These are phyloP conservation scores for Xylariaceae sp. DNA, from an alignment of 2,329 filamentous ascomycete genomes.

Conservation along the genomic window DNA sequence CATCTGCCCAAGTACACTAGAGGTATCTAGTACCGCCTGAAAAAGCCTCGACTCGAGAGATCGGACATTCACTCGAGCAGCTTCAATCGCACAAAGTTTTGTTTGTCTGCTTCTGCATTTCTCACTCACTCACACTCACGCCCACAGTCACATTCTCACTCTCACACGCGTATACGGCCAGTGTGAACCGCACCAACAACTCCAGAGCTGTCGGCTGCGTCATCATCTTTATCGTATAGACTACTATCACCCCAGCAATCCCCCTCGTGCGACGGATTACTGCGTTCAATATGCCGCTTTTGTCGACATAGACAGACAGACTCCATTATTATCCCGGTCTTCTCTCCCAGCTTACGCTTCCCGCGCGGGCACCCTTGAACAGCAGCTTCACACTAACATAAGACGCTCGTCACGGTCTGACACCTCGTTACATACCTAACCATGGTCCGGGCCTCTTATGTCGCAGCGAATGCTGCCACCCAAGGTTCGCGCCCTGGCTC, in stretches of 20 bases:
- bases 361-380: background rate
- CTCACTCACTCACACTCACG: too few species aligned
- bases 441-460: conserved; percentile 21
- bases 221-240: too few species aligned
- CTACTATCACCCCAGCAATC: too few species aligned
- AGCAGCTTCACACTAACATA: too few species aligned
- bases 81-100: background rate
- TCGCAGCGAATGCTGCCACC: conserved; percentile 20
- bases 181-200: too few species aligned
- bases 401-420: background rate
- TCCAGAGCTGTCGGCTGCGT: too few species aligned
- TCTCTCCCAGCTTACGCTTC: background rate
- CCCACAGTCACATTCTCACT: too few species aligned
- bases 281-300: background rate
- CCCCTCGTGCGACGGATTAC: too few species aligned
- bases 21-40: background rate
- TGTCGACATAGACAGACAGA: background rate
- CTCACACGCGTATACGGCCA: too few species aligned
- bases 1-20: background rate
- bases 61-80: background rate
- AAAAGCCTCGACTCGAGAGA: background rate
- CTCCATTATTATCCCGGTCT: background rate
- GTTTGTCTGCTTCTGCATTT: background rate
- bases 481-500: conserved; percentile 21
- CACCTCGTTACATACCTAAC: background rate